A percentile compares a stretch with the other conserved stretches of the same genome.
phyloP scores from a whole-genome alignment of 306 rosid genomes.

The Lablab purpureus region DNA sequence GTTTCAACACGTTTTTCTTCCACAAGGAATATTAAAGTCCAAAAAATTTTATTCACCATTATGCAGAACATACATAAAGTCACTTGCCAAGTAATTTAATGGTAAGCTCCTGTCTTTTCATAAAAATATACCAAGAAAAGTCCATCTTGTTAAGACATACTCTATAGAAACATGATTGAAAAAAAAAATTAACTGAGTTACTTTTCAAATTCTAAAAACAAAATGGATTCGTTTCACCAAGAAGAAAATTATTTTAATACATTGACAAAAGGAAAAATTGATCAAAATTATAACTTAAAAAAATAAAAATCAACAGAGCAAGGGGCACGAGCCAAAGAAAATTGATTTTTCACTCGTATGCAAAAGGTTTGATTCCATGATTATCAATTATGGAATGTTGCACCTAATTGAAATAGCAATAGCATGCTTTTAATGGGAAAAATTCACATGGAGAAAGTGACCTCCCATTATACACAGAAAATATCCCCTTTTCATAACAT shows the following conservation, averaged over 20 bases:
- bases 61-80: constrained; percentile 5
- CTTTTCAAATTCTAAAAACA: constrained; percentile 5
- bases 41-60: constrained; percentile 31
- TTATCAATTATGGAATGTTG: constrained; percentile 8
- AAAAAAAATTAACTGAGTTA: neutral
- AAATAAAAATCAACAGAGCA: constrained; percentile 37
- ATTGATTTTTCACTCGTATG: neutral
- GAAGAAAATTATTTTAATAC: constrained; percentile 23
- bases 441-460: constrained; percentile 5
- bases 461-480: constrained; percentile 12
- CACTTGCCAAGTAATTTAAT: constrained; percentile 23
- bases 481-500: constrained; percentile 30
- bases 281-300: constrained; percentile 20
- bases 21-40: constrained; percentile 30
- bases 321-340: constrained; percentile 14
- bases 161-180: constrained; percentile 10
- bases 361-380: constrained; percentile 31
- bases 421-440: constrained; percentile 17
- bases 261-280: constrained; percentile 18
- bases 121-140: constrained; percentile 19
- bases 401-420: constrained; percentile 33
- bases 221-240: constrained; percentile 36
- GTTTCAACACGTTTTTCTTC: neutral
- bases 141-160: constrained; percentile 14
- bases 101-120: constrained; percentile 30